Evolutionary conservation across 768 basidiomycete genomes (phyloP).

Genomic region (Termitomyces sp.): DNA sequence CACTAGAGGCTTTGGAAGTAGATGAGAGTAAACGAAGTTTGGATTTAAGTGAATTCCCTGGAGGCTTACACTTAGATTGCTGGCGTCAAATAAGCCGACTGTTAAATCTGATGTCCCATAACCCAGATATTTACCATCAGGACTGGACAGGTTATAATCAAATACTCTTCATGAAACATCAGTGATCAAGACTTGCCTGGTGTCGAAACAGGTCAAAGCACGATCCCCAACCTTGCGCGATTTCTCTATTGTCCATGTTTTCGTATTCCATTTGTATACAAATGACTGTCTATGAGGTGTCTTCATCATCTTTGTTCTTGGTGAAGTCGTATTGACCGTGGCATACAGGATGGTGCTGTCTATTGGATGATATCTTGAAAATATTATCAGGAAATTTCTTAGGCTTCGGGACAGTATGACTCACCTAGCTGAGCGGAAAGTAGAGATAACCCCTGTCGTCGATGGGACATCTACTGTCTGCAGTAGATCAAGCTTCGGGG

Average conservation of each 20-base stretch:
- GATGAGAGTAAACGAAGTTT: not conserved
- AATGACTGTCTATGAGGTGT: slow-evolving; percentile 54
- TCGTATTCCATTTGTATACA: slow-evolving; percentile 68
- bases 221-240: slow-evolving; percentile 72
- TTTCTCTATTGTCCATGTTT: slow-evolving; percentile 62
- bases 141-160: slow-evolving; percentile 35
- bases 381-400: not conserved
- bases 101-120: slow-evolving; percentile 86
- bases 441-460: slow-evolving; percentile 41
- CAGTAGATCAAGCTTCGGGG: slow-evolving; percentile 28
- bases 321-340: slow-evolving; percentile 62
- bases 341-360: slow-evolving; percentile 57
- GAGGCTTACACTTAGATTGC: slow-evolving; percentile 61
- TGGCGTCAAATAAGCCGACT: slow-evolving; percentile 79
- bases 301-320: slow-evolving; percentile 53
- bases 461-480: slow-evolving; percentile 52
- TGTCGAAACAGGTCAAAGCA: slow-evolving; percentile 82
- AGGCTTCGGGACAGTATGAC: not conserved
- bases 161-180: slow-evolving; percentile 2
- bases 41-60: not conserved
- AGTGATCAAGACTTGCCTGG: slow-evolving; percentile 52
- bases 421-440: slow-evolving; percentile 61
- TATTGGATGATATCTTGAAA: slow-evolving; percentile 52
- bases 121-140: slow-evolving; percentile 77
- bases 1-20: slow-evolving; percentile 59